Percentiles rank a stretch among this genome's conserved stretches.
These are phyloP conservation scores for Rhinocladiella mackenziei DNA, from an alignment of 2,329 filamentous ascomycete genomes.

Conservation along the genomic window DNA sequence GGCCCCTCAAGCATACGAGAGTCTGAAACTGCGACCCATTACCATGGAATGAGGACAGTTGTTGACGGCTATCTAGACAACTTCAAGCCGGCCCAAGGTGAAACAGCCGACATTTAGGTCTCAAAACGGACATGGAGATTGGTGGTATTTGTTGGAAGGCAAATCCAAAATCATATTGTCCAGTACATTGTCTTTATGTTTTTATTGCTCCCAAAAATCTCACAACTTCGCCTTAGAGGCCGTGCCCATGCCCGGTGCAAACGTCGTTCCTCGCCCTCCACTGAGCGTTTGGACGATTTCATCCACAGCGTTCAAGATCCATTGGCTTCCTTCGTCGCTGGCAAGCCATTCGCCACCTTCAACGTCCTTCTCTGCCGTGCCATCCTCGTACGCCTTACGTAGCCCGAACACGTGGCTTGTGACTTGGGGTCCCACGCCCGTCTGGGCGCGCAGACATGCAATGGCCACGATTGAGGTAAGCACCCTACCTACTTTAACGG, in stretches of 20 bases:
- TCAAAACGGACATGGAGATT: too few species aligned
- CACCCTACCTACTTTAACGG: slow-evolving; percentile 60
- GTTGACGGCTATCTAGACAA: too few species aligned
- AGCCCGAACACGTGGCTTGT: slow-evolving; percentile 76
- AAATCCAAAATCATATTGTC: too few species aligned
- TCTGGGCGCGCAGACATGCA: slow-evolving; percentile 70
- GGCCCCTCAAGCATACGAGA: too few species aligned
- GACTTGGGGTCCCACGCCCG: slow-evolving; percentile 78
- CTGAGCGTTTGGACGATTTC: slow-evolving; percentile 52
- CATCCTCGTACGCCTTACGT: slow-evolving; percentile 70
- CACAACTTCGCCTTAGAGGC: slow-evolving; percentile 31
- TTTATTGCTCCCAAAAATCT: too few species aligned
- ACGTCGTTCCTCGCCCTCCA: slow-evolving; percentile 50
- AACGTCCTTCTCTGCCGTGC: slow-evolving; percentile 50
- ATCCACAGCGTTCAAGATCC: slow-evolving; percentile 61
- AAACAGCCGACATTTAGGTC: too few species aligned
- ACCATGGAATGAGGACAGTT: too few species aligned
- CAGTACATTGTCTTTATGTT: too few species aligned
- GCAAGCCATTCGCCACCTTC: slow-evolving; percentile 59
- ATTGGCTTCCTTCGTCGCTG: slow-evolving; percentile 60
- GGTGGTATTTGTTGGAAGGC: too few species aligned
- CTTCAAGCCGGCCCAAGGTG: too few species aligned
- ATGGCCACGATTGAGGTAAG: slow-evolving; percentile 71
- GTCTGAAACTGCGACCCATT: too few species aligned
- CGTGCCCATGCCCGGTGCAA: slow-evolving; percentile 49